A percentile compares a stretch with the other conserved stretches of the same genome.
phyloP scores from a whole-genome alignment of 1,284 basidiomycete genomes.

The Cerioporus squamosus region DNA sequence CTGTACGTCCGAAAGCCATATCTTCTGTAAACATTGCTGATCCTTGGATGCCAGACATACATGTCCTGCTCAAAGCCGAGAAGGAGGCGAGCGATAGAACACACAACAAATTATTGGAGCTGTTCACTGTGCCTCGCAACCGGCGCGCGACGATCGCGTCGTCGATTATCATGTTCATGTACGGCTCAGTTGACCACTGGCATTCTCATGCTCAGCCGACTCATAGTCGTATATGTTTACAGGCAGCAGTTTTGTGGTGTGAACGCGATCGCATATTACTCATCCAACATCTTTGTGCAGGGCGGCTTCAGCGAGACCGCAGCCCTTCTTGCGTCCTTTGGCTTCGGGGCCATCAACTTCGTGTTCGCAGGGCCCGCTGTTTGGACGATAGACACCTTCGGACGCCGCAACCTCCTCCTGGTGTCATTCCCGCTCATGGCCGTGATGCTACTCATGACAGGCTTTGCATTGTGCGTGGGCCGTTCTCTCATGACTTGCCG shows the following conservation, averaged over 20 bases:
- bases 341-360: slow-evolving; percentile 56
- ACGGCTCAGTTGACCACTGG: too few species aligned
- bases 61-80: slow-evolving; percentile 70
- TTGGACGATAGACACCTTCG: slow-evolving; percentile 65
- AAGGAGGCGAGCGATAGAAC: slow-evolving; percentile 49
- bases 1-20: slow-evolving; percentile 25
- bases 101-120: slow-evolving; percentile 58
- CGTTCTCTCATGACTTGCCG: too few species aligned
- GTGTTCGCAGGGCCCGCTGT: slow-evolving; percentile 63
- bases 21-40: background rate
- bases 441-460: slow-evolving; percentile 63
- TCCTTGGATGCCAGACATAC: slow-evolving; percentile 49
- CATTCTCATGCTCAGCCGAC: too few species aligned
- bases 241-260: slow-evolving; percentile 66
- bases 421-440: slow-evolving; percentile 72
- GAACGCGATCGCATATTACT: slow-evolving; percentile 71
- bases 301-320: slow-evolving; percentile 52
- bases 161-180: slow-evolving; percentile 72
- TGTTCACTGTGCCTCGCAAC: slow-evolving; percentile 76
- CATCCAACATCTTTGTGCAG: slow-evolving; percentile 61
- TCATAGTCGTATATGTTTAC: too few species aligned
- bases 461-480: slow-evolving; percentile 49
- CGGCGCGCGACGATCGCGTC: slow-evolving; percentile 75
- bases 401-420: slow-evolving; percentile 69
- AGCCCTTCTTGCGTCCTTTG: slow-evolving; percentile 63